Base-by-base conservation (phyloP, 306 rosid genomes). In the Sesbania bispinosa region DNA sequence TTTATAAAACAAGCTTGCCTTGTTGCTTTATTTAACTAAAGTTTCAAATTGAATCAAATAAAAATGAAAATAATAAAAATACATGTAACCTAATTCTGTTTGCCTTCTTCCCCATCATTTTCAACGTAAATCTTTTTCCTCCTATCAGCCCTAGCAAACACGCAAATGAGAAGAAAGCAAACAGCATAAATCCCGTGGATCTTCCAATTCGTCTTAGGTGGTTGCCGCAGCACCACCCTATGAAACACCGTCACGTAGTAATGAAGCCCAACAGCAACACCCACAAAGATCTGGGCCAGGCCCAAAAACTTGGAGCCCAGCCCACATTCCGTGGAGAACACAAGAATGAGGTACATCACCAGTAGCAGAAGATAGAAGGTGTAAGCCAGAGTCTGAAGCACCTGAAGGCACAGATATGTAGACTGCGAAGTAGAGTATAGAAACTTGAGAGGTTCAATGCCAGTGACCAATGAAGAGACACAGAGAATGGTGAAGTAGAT, bases 401-500 rank as follows among this genome's bases (percentile, higher is more conserved):
- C 76, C 78, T 92, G 97, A 6, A 92, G 62, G 62, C 91, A 82
- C 21, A 92, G 57, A 76, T 92, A 89, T 0, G 89, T 89, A 77
- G 89, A 77, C 60, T 51, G 87, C 79, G 97, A 87, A 29, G 97
- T 83, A 33, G 92, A 77, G 87, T 84, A 89, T 76, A 92, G 73
- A 62, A 92, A 87, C 86, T 67, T 85, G 21, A 92, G 83, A 0
- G 96, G 97, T 78, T 92, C 97, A 4, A 85, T 83, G 3, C 90
- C 93, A 0, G 93, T 82, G 67, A 76, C 38, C 16, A 89, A 74
- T 0, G 93, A 62, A 2, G 89, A 79, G 47, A 85, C 35, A 48
- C 97, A 84, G 21, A 92, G 97, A 24, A 87, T 85, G 35, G 85
- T 62, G 92, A 92, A 92, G 84, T 92, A 92, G 73, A 92, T 89